Conservation (phyloP, 345 rosid species). For the Euphorbia lathyris region DNA sequence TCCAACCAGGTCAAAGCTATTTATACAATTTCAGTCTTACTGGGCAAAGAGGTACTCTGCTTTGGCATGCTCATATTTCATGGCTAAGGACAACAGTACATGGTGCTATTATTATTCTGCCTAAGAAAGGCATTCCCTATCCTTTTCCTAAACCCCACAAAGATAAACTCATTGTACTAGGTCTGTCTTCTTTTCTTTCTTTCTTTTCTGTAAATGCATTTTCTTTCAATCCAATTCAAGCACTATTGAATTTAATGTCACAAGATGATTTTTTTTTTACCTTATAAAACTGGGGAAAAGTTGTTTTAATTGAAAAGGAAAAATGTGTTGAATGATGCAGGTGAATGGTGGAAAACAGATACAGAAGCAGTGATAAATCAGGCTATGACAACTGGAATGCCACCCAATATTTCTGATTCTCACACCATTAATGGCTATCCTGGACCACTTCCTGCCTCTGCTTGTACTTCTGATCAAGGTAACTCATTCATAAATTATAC, state of each 20-base stretch:
- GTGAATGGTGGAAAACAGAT: conserved; percentile 87
- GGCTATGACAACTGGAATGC: conserved; percentile 40
- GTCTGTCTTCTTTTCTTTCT: conserved; percentile 16
- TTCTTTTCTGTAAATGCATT: too few species aligned
- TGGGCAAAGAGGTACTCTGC: conserved; percentile 70
- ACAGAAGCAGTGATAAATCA: conserved; percentile 59
- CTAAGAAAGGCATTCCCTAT: conserved; percentile 49
- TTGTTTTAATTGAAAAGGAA: too few species aligned
- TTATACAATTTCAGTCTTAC: conserved; percentile 64
- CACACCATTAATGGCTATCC: conserved; percentile 70
- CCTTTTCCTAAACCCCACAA: conserved; percentile 64
- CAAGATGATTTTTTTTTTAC: too few species aligned
- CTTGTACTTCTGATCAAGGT: conserved; percentile 54
- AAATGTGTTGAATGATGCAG: conserved; percentile 24
- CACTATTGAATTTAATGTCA: too few species aligned
- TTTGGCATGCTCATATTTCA: conserved; percentile 79
- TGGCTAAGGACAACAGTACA: conserved; percentile 70
- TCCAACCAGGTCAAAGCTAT: conserved; percentile 29
- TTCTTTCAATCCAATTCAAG: not conserved
- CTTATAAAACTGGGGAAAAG: too few species aligned
- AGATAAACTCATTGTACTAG: conserved; percentile 53
- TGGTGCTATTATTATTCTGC: conserved; percentile 71
- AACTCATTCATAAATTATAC: conserved; percentile 17
- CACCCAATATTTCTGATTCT: conserved; percentile 74
- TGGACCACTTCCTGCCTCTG: conserved; percentile 50